Evolutionary conservation across 495 filamentous ascomycete genomes (phyloP), one percentile per base, ranked within the genome.

Genomic region (Penicillium herquei): DNA sequence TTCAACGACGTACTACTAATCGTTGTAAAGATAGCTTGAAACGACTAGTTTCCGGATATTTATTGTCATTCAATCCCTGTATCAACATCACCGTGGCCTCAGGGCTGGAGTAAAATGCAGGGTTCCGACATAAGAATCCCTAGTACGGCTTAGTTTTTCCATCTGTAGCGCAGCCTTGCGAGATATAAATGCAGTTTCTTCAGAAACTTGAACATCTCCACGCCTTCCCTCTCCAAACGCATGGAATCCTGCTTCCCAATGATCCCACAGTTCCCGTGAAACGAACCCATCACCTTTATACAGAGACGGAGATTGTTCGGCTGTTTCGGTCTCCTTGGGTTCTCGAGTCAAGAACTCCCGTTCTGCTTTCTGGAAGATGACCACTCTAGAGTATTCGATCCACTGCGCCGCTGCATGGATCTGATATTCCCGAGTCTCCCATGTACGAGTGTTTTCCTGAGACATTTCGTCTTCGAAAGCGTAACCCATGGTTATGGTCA

Each of bases 161-260:
- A 52, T 52, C 7, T 52, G 30, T 18, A 32, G 30, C 18, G 50
- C 50, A 44, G 31, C 39, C 14, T 13, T 44, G 30, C 8, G 7
- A 44, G 39, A 52, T 30, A 52, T 18, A 6, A n/a, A 41, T 11
- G 21, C 21, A 18, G 5, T 52, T 26, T 44, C 50, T 12, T 34
- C 39, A 34, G 34, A 18, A 1, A 17, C 21, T 39, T 14, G 39
- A 18, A 6, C 35, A n/a, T n/a, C n/a, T n/a, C n/a, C n/a, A n/a
- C n/a, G n/a, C 35, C 6, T 39, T 39, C 16, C 21, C 17, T 34
- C 30, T 52, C 39, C 50, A 5, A 43, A 37, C 5, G 26, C 39
- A 52, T 26, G 30, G 30, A 52, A 43, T 11, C 39, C 42, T 52
- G 39, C 39, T 43, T 44, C 39, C 50, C 50, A 52, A 34, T 42